A percentile compares a stretch with the other conserved stretches of the same genome.
Conservation (phyloP, 805 yeast genomes). For the Metschnikowia gelsemii region DNA sequence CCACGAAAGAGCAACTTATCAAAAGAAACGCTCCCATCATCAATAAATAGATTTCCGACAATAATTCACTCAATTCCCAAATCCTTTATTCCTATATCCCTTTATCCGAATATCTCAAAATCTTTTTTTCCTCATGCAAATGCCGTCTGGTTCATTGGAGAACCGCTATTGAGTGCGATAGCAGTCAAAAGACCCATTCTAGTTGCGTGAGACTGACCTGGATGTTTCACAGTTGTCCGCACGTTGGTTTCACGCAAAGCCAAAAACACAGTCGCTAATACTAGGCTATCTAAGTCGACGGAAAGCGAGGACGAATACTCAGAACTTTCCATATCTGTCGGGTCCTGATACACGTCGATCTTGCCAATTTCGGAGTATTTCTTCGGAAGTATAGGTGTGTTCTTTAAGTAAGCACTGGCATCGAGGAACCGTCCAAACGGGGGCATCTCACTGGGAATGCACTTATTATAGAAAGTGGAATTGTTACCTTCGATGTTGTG, state of each 20-base stretch:
- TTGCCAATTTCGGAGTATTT: constrained; percentile 36
- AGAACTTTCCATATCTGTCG: constrained; percentile 6
- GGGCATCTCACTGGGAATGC: constrained; percentile 34
- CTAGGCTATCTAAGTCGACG: constrained; percentile 33
- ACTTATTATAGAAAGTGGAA: constrained; percentile 10
- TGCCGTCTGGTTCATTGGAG: background rate
- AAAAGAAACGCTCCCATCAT: background rate
- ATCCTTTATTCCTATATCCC: background rate
- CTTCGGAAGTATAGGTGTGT: constrained; percentile 31
- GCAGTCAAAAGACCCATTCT: constrained; percentile 8
- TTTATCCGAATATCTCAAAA: background rate
- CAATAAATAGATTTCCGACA: background rate
- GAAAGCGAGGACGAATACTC: constrained; percentile 32
- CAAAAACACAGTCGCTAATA: constrained; percentile 30
- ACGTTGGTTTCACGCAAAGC: constrained; percentile 34
- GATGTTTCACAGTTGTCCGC: constrained; percentile 20
- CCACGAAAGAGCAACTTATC: background rate
- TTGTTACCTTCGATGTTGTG: constrained; percentile 15
- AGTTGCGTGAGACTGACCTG: constrained; percentile 7
- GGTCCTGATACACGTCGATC: constrained; percentile 37
- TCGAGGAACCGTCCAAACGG: constrained; percentile 41
- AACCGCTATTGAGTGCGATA: constrained; percentile 4
- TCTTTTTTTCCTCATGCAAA: background rate
- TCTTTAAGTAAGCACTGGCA: constrained; percentile 24
- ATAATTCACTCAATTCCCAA: background rate